A percentile compares a stretch with the other conserved stretches of the same genome.
Conservation (phyloP, 768 basidiomycete species). For the Pleurotus salmoneostramineus region DNA sequence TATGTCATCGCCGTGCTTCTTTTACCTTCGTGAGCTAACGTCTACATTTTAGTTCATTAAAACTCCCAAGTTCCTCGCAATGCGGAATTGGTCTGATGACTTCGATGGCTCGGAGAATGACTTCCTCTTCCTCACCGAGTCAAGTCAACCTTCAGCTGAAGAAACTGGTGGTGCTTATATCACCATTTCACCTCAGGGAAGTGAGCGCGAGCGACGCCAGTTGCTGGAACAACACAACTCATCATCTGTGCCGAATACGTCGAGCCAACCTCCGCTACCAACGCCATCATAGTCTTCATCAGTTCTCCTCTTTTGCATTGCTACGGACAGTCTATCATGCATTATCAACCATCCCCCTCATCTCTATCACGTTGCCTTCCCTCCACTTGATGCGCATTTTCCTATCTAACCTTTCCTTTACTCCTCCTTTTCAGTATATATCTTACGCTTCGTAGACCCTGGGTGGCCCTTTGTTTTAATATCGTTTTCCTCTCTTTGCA, state of each 20-base stretch:
- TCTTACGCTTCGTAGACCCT: slow-evolving; percentile 14
- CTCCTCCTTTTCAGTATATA: slow-evolving; percentile 13
- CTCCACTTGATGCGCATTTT: slow-evolving; percentile 7
- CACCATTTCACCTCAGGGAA: slow-evolving; percentile 78
- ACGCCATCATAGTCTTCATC: slow-evolving; percentile 18
- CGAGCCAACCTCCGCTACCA: slow-evolving; percentile 4
- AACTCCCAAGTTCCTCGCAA: slow-evolving; percentile 74
- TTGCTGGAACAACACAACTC: slow-evolving; percentile 6
- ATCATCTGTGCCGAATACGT: not conserved
- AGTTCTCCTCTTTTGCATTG: slow-evolving; percentile 18
- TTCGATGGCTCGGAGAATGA: slow-evolving; percentile 64
- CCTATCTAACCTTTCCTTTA: slow-evolving; percentile 15
- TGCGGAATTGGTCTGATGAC: slow-evolving; percentile 77
- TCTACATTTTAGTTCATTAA: slow-evolving; percentile 70
- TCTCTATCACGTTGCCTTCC: slow-evolving; percentile 7
- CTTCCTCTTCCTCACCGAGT: slow-evolving; percentile 47
- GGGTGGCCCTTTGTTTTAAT: not conserved
- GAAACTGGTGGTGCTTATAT: slow-evolving; percentile 84
- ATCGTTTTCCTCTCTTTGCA: not conserved
- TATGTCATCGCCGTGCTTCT: slow-evolving; percentile 23
- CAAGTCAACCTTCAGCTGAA: slow-evolving; percentile 38
- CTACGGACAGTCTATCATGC: slow-evolving; percentile 20
- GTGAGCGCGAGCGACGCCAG: slow-evolving; percentile 60
- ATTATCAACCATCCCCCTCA: slow-evolving; percentile 11
- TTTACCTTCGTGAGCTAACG: not conserved